Evolutionary conservation across 306 rosid species (phyloP), one percentile per base, ranked within the genome.

Genomic region (Quercus parvula): DNA sequence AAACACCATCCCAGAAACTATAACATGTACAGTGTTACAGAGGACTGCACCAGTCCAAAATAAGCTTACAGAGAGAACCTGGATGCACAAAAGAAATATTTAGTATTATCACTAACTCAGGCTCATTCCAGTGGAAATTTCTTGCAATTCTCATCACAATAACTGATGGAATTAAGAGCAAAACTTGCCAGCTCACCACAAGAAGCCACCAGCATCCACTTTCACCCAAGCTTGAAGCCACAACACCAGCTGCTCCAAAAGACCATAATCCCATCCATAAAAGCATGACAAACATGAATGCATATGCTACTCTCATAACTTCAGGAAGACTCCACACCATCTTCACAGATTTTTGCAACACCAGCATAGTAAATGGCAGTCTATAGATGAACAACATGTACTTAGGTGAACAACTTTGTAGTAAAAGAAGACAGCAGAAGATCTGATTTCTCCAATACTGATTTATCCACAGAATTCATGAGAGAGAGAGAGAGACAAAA

Each of bases 101-200:
- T 80, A 73, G 78, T 77, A 74, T 76, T 59, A 70, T 71, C 84
- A 62, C 77, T 73, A 56, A 77, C 77, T 44, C 73, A 57, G 70
- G 57, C 66, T 79, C 70, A 41, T 61, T 70, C 28, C n/a, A 64
- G 68, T 25, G 72, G 63, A 6, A 74, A 73, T 73, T 71, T 62
- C 71, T 20, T 44, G 68, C 66, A 35, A 77, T 81, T 82, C 77
- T 75, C 62, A 51, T 81, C 41, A 70, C 67, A 58, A 78, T 75
- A 75, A 66, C 55, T 14, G 67, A 85, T 71, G 85, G 77, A 90
- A 90, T 64, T 83, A 87, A 90, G 87, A 85, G 91, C 81, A 89
- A 89, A 95, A 92, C 95, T 93, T 90, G 98, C 97, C 96, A 87
- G 91, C 99, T 95, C 99, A 95, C 99, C 99, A 89, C 97, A 90